Evolutionary conservation across 2,329 filamentous ascomycete genomes (phyloP), one percentile per base, ranked within the genome.

Genomic region (Fusarium sp.): DNA sequence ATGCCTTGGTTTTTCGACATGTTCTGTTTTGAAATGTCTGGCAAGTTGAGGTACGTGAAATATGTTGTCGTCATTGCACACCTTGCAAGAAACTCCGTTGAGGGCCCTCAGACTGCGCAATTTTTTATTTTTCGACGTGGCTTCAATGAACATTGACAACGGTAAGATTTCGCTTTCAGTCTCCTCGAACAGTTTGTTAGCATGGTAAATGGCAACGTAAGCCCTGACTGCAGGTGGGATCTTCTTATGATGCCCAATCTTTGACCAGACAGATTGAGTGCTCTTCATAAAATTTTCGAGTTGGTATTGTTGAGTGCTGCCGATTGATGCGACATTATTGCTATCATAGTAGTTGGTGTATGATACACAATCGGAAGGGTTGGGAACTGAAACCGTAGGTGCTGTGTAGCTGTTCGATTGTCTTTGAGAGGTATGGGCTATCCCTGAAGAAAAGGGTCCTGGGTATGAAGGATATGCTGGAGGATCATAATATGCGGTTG

Each of bases 181-280:
- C 20, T 86, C 79, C 46, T 86, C 83, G 76, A 91, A 93, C 39
- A 84, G 85, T 60, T 86, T 85, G 62, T 87, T 84, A 56, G 90
- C 81, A 77, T 92, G 89, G 76, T 92, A 85, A 45, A 95, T 85
- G 14, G 93, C 83, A 50, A 90, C 86, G 66, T 88, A 88, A 20
- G 93, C 84, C 71, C 90, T 89, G 50, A 93, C 84, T 66, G 87
- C 87, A 42, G 87, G 86, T 18, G 90, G 86, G 20, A 94, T 81
- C 55, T 90, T 87, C 72, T 88, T 88, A 69, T 93, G 83, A 6
- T 85, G 85, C 12, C 85, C 86, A 5, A 91, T 86, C 27, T 84
- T 81, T 68, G 87, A 87, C 91, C 92, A 95, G 39, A 92, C 80
- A 29, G 89, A 87, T 65, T 88, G 86, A 8, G 89, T 87, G 75